These are phyloP conservation scores for Sugiyamaella xylanicola DNA, from an alignment of 1,139 yeast species.

Conservation along the genomic window DNA sequence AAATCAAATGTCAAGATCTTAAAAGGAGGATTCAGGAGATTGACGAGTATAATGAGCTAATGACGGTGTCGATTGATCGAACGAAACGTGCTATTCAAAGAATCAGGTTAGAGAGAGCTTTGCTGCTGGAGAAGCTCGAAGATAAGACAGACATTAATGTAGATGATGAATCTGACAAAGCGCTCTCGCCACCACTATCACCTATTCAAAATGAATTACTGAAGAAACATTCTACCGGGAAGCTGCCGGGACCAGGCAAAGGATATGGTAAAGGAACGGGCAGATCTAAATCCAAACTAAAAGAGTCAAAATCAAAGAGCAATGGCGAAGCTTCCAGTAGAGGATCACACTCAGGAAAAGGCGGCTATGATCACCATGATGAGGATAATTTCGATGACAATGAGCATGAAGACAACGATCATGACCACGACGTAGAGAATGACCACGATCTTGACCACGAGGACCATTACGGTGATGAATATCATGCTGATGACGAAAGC, in stretches of 20 bases:
- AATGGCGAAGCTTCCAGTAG: background rate
- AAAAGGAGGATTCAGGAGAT: slow-evolving; percentile 71
- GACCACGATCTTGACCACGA: slow-evolving; percentile 32
- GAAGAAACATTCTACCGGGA: slow-evolving; percentile 16
- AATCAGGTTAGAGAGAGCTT: slow-evolving; percentile 76
- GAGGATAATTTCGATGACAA: slow-evolving; percentile 12
- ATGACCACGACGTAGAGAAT: slow-evolving; percentile 24
- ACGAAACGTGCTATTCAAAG: slow-evolving; percentile 78
- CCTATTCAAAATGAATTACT: slow-evolving; percentile 29
- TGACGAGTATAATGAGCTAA: slow-evolving; percentile 77
- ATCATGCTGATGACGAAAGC: slow-evolving; percentile 7
- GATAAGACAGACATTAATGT: slow-evolving; percentile 39
- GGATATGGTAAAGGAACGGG: slow-evolving; percentile 13
- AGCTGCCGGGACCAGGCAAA: background rate
- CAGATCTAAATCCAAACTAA: background rate
- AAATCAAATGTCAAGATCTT: slow-evolving; percentile 70
- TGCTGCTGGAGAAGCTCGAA: slow-evolving; percentile 79
- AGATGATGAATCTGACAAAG: slow-evolving; percentile 37
- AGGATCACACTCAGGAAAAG: background rate
- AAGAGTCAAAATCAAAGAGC: background rate
- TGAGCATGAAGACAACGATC: slow-evolving; percentile 19
- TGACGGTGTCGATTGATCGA: slow-evolving; percentile 76
- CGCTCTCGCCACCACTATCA: slow-evolving; percentile 40
- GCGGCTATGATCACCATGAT: slow-evolving; percentile 8
- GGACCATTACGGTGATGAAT: slow-evolving; percentile 10